Base-by-base conservation (phyloP, 805 yeast species). In the Pichia cabralensis region DNA sequence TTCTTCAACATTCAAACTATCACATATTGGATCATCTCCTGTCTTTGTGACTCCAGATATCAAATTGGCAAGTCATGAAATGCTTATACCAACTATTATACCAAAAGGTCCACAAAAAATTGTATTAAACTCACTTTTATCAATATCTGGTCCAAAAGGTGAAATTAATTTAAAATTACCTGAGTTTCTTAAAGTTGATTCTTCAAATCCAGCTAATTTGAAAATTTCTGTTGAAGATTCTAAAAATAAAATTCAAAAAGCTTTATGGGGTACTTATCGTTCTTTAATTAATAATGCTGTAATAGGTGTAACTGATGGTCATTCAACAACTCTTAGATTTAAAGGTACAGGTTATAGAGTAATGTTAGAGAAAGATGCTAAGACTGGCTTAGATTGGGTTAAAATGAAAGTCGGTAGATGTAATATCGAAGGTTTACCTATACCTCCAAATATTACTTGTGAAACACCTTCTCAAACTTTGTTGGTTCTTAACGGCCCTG, bases 261-360 rank as follows among this genome's bases (percentile, higher is more conserved):
- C 94, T 14, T 74, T 92, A 72, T 92, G 97, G 97, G 99, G 98
- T 13, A 92, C 97, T 6, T 69, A 80, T 34, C 73, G 98, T 54
- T 69, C 94, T 0, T 65, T 79, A 39, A 55, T 92, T 31, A 74
- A 76, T 49, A 89, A 89, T 60, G 72, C 80, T 46, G 68, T 89
- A 20, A 64, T 72, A 24, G 99, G 99, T 34, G 94, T 86, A 26
- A 76, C 85, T 26, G 97, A 88, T 48, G 97, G 97, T 11, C 97
- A 92, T 55, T 60, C 85, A 41, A 75, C 92, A 18, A 80, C 88
- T 36, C 67, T 92, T 43, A 82, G 76, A 59, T 79, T 92, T 46
- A 94, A 85, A 13, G 99, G 99, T 45, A 89, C 97, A 10, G 99
- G 99, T 56, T 92, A 82, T 70, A 77, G 97, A 60, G 95, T 94